These are phyloP conservation scores for Dissoconium aciculare DNA, from an alignment of 2,329 filamentous ascomycete species.

Conservation along the genomic window DNA sequence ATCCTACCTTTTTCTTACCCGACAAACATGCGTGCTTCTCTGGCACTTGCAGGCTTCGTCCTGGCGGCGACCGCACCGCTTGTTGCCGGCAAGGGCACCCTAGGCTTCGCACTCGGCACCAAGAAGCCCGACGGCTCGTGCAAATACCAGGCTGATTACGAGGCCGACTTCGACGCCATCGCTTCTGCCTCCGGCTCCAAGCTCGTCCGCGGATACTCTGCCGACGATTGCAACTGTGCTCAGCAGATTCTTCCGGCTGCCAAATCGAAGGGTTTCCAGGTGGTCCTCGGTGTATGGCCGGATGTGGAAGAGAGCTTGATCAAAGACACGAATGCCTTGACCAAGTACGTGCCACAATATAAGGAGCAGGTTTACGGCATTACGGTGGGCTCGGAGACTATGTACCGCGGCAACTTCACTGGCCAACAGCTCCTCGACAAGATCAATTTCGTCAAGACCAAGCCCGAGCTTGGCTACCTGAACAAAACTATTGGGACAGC, in stretches of 20 bases:
- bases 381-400: slow-evolving; percentile 54
- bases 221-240: slow-evolving; percentile 50
- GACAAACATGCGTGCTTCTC: slow-evolving; percentile 18
- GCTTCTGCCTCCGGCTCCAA: slow-evolving; percentile 35
- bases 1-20: too few species aligned
- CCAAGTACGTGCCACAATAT: slow-evolving; percentile 34
- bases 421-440: slow-evolving; percentile 44
- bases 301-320: slow-evolving; percentile 48
- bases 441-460: slow-evolving; percentile 45
- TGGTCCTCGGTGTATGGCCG: slow-evolving; percentile 57
- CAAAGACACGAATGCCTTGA: slow-evolving; percentile 45
- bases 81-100: slow-evolving; percentile 29
- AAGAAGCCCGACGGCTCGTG: slow-evolving; percentile 46
- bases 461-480: too few species aligned
- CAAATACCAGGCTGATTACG: slow-evolving; percentile 49
- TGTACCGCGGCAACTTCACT: slow-evolving; percentile 55
- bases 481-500: slow-evolving; percentile 49
- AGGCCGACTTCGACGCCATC: slow-evolving; percentile 49
- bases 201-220: slow-evolving; percentile 52
- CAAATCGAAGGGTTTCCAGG: slow-evolving; percentile 48
- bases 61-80: slow-evolving; percentile 15
- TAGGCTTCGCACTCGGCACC: slow-evolving; percentile 54
- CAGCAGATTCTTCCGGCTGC: slow-evolving; percentile 50
- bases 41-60: slow-evolving; percentile 15
- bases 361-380: slow-evolving; percentile 50